Conservation (phyloP, 345 rosid species). For the Populus tremula region DNA sequence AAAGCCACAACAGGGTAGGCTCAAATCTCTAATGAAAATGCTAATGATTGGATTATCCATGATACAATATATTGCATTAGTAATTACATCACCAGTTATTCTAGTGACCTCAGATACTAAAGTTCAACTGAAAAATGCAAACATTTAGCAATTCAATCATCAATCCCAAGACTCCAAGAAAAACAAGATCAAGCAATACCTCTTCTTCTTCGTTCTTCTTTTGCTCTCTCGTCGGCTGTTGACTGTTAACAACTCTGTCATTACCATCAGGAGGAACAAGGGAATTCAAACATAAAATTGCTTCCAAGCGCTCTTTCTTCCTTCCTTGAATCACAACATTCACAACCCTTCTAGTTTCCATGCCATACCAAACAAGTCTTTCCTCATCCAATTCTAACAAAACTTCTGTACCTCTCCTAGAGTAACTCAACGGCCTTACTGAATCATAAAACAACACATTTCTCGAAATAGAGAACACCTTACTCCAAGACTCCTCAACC, state of each 20-base stretch:
- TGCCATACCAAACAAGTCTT: conserved; percentile 1
- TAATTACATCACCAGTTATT: no score
- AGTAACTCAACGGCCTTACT: background rate
- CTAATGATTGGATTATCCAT: no score
- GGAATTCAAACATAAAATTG: background rate
- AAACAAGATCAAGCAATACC: background rate
- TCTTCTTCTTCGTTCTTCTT: background rate
- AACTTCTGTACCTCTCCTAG: background rate
- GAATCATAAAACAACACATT: background rate
- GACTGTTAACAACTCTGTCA: background rate
- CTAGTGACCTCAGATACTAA: background rate
- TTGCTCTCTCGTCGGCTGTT: background rate
- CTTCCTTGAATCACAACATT: background rate
- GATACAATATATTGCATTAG: no score
- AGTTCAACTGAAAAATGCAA: background rate
- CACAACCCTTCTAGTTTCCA: background rate
- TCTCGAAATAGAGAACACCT: background rate
- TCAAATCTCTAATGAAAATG: no score
- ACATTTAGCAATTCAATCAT: background rate
- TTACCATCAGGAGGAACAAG: background rate
- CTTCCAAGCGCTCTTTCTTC: background rate
- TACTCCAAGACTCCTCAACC: conserved; percentile 8
- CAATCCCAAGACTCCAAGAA: background rate
- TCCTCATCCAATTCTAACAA: background rate
- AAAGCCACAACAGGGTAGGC: no score